Conservation (phyloP, 768 basidiomycete genomes). For the Sporobolomyces roseus region DNA sequence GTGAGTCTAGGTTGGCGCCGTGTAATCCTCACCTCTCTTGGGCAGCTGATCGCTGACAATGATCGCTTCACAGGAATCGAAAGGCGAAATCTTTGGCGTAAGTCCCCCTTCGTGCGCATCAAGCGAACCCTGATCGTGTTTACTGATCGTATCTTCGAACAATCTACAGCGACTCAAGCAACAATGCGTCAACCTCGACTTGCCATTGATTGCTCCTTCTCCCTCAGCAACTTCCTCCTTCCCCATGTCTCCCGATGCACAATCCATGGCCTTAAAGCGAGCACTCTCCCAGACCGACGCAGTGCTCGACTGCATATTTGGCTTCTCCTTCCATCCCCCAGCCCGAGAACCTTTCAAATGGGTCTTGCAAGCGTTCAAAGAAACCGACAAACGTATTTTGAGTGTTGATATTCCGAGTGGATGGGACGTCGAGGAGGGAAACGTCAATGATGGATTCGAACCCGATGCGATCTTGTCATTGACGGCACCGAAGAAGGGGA, state of each 20-base stretch:
- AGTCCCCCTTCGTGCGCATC: too few relatives aligned
- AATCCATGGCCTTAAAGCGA: slow-evolving; percentile 38
- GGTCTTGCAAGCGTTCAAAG: slow-evolving; percentile 55
- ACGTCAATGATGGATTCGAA: slow-evolving; percentile 35
- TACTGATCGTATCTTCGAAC: too few relatives aligned
- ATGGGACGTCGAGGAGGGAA: slow-evolving; percentile 78
- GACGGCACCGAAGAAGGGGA: slow-evolving; percentile 91
- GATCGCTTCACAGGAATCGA: slow-evolving; percentile 61
- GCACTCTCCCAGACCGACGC: slow-evolving; percentile 56
- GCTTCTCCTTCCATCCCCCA: slow-evolving; percentile 93
- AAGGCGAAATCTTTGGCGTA: slow-evolving; percentile 88
- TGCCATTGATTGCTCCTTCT: slow-evolving; percentile 57
- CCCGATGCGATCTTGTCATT: slow-evolving; percentile 81
- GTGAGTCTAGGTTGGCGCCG: slow-evolving; percentile 49
- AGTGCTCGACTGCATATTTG: slow-evolving; percentile 92
- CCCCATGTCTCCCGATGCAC: slow-evolving; percentile 54
- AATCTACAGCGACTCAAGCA: slow-evolving; percentile 63
- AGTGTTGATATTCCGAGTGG: slow-evolving; percentile 95
- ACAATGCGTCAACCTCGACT: slow-evolving; percentile 85
- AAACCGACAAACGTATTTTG: slow-evolving; percentile 67
- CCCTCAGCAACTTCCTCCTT: slow-evolving; percentile 51
- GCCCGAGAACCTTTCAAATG: slow-evolving; percentile 80
- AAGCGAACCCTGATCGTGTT: too few relatives aligned
- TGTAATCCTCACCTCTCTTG: too few relatives aligned
- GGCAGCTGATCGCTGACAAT: background rate